Base-by-base conservation (phyloP, 371 early-diverging fungal species). In the Haplosporangium sp. region DNA sequence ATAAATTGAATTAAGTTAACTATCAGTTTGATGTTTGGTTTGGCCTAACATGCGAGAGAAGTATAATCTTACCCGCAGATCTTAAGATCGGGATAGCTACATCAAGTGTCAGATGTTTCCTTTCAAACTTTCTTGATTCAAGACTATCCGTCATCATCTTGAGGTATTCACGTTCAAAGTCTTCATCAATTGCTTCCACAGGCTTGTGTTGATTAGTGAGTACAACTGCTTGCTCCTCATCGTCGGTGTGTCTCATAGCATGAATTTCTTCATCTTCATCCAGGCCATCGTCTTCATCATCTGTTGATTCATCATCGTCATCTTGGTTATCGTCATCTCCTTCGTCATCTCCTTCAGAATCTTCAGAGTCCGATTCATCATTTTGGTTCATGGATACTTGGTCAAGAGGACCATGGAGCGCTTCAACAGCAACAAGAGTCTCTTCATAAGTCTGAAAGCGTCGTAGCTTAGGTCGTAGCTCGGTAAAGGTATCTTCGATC, bases 121-220 rank as follows among this genome's bases (percentile, higher is more conserved):
- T 86, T 69, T 94, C 95, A 81, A 88, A 88, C 76, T 93, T 92
- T 53, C 96, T 90, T 2, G 92, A 89, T 20, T 94, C 95, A 66
- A 94, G 76, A 70, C 93, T 93, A 63, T 95, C 94, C 8, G 88
- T 86, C 93, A 97, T 93, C 91, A 95, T 93, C 67, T 87, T 87
- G 67, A 88, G 90, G 68, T 92, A 94, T 70, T 94, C 95, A 48
- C 88, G 75, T 56, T 94, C 94, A 86, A 94, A 94, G 45, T 88
- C 91, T 61, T 88, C 91, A 53, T 91, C 92, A 20, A 91, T 89
- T 63, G 85, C 85, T 42, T 87, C 85, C 27, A 84, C 71, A 45
- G 84, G 82, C 42, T 87, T 86, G 56, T 85, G 78, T 20, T 85
- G 83, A 35, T 88, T 88, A 39, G 87, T 81, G 8, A 90, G 85